These are phyloP conservation scores for Aspergillus sergii DNA, from an alignment of 2,329 filamentous ascomycete genomes.

Conservation along the genomic window DNA sequence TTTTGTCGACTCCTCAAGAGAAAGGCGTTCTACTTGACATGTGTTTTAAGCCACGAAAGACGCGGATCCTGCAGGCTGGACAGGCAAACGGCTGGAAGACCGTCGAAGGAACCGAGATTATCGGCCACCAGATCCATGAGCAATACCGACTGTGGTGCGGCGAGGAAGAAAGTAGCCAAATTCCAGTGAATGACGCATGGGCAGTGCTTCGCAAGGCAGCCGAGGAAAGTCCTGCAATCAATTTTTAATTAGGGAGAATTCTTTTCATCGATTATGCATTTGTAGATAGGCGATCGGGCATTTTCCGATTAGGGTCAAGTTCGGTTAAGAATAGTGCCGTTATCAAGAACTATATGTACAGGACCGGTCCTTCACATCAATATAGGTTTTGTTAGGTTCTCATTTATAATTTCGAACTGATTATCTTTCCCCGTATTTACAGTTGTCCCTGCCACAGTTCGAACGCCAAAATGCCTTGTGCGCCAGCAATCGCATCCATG, in stretches of 20 bases:
- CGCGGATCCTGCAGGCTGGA: neutral
- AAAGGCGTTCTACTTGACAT: neutral
- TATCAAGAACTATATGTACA: neutral
- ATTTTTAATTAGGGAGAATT: neutral
- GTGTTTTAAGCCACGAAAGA: neutral
- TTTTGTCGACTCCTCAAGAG: neutral
- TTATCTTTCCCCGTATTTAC: neutral
- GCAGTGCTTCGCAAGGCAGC: neutral
- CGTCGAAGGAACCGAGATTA: neutral
- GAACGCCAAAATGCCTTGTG: constrained; percentile 1
- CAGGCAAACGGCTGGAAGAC: neutral
- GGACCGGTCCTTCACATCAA: no score
- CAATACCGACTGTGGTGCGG: neutral
- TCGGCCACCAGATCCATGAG: neutral
- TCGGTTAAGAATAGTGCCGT: neutral
- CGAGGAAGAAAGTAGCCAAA: neutral
- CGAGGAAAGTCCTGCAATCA: neutral
- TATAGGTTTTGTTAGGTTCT: no score
- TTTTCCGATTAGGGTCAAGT: neutral
- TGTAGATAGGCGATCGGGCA: neutral
- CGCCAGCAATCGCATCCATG: constrained; percentile 70
- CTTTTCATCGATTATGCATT: neutral
- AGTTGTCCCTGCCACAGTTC: neutral
- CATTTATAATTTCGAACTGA: neutral
- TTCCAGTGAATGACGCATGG: neutral